Evolutionary conservation across 192 early-diverging fungal species (phyloP).

Genomic region (Coemansia sp.): DNA sequence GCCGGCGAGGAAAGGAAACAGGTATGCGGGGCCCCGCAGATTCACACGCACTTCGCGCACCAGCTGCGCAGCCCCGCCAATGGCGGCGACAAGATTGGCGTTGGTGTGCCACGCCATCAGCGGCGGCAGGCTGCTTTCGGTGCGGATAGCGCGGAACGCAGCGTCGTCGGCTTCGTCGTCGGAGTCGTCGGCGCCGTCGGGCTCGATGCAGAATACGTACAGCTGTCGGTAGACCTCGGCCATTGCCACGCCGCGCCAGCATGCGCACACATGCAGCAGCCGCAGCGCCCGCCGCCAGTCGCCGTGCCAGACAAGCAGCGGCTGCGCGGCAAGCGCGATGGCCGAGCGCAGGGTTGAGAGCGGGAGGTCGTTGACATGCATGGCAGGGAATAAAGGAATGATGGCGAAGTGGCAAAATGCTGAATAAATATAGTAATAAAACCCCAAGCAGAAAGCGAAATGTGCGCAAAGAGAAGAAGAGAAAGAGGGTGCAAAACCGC

Average conservation of each 20-base stretch:
- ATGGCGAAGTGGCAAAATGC: too few species aligned
- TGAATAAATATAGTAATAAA: too few species aligned
- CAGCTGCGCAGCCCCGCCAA: background rate
- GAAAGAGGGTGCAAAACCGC: background rate
- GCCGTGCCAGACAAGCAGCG: background rate
- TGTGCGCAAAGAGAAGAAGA: background rate
- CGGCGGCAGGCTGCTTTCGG: background rate
- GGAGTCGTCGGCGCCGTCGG: background rate
- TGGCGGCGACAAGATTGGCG: background rate
- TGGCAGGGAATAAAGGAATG: background rate
- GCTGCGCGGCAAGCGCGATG: background rate
- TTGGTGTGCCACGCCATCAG: background rate
- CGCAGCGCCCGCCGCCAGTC: slow-evolving; percentile 4
- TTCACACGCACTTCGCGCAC: background rate
- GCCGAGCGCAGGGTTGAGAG: background rate
- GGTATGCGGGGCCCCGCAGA: background rate
- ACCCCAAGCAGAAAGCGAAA: too few species aligned
- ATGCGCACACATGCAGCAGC: background rate
- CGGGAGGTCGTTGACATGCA: background rate
- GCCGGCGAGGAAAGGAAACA: background rate
- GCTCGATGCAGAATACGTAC: slow-evolving; percentile 5
- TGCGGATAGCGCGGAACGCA: background rate
- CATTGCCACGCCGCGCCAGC: background rate
- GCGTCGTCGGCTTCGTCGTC: slow-evolving; percentile 8
- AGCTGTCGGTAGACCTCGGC: background rate